Evolutionary conservation across 202 grass and related monocot genomes (phyloP).

Genomic region (Eragrostis tef): DNA sequence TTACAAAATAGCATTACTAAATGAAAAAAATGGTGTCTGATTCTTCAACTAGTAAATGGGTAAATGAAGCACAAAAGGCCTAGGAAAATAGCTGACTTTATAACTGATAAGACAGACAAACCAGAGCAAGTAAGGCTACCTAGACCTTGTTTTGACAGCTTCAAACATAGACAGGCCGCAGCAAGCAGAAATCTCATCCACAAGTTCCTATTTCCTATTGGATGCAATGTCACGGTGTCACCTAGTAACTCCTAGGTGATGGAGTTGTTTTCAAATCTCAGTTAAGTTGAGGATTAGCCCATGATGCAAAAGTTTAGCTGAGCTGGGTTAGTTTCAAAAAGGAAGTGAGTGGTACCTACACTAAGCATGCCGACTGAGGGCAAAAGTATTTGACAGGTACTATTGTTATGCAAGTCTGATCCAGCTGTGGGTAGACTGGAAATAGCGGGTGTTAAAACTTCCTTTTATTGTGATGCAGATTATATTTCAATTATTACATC

Average conservation of each 20-base stretch:
- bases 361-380: not conserved
- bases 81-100: not conserved
- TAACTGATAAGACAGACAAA: not conserved
- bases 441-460: not conserved
- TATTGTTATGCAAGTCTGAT: not conserved
- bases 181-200: not conserved
- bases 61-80: not conserved
- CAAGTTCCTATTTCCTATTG: not conserved
- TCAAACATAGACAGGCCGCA: not conserved
- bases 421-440: not conserved
- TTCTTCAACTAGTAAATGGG: not conserved
- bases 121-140: not conserved
- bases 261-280: not conserved
- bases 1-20: not conserved
- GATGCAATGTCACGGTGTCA: not conserved
- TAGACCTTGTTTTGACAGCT: not conserved
- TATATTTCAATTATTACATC: not conserved
- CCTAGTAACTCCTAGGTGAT: not conserved
- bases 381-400: not conserved
- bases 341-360: slow-evolving; percentile 2
- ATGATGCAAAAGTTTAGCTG: not conserved
- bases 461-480: slow-evolving; percentile 4
- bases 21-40: not conserved
- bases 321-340: not conserved
- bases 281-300: not conserved